A percentile compares a stretch with the other conserved stretches of the same genome.
phyloP scores from a whole-genome alignment of 2,329 filamentous ascomycete genomes.

The Cladosporium sp. region DNA sequence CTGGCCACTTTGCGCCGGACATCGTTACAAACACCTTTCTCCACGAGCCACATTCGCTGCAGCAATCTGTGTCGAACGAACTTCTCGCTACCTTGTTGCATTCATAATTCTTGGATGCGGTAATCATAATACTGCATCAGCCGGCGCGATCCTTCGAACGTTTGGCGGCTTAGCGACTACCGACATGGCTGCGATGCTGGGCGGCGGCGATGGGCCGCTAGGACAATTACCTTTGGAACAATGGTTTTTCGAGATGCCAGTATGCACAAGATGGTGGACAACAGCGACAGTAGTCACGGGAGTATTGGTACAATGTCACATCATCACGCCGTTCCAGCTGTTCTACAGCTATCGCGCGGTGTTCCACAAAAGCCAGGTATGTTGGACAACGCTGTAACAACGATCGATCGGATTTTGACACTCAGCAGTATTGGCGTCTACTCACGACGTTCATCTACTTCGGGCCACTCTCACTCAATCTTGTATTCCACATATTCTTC shows the following conservation, averaged over 20 bases:
- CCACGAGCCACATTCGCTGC: neutral
- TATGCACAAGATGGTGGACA: conserved; percentile 96
- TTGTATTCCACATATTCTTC: conserved; percentile 98
- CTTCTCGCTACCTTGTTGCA: neutral
- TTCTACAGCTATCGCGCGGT: conserved; percentile 96
- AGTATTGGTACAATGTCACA: conserved; percentile 85
- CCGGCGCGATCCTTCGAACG: neutral
- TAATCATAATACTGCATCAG: neutral
- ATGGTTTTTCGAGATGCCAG: conserved; percentile 99
- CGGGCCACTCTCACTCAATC: conserved; percentile 85
- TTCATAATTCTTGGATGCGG: neutral
- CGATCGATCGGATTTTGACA: neutral
- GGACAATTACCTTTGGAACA: conserved; percentile 78
- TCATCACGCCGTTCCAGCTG: conserved; percentile 88
- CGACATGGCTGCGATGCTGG: conserved; percentile 44
- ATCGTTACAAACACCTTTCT: neutral
- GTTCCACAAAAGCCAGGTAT: conserved; percentile 84
- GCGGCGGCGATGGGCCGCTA: conserved; percentile 38
- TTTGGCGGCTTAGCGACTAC: neutral
- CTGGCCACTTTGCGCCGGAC: conserved; percentile 7
- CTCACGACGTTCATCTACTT: conserved; percentile 96
- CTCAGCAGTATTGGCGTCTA: conserved; percentile 84
- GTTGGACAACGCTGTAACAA: conserved; percentile 24
- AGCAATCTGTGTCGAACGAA: neutral
- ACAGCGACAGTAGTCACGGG: conserved; percentile 85